phyloP scores from a whole-genome alignment of 257 asterid genomes.

The Solanum sitiens region DNA sequence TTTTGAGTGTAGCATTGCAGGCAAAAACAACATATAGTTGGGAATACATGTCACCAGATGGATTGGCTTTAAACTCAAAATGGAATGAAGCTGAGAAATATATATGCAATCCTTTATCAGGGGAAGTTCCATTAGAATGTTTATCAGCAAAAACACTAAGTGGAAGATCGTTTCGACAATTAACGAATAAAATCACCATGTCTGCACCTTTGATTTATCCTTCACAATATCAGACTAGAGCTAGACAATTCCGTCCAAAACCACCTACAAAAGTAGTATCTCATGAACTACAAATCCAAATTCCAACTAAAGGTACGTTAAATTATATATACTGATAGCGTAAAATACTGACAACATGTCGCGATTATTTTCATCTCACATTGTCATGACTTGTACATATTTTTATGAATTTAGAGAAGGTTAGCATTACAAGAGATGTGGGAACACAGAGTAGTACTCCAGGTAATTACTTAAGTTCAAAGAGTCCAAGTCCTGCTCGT shows the following conservation, averaged over 20 bases:
- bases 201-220: constrained; percentile 79
- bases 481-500: constrained; percentile 34
- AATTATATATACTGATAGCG: background rate
- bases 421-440: constrained; percentile 43
- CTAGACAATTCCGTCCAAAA: constrained; percentile 12
- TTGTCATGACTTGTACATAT: background rate
- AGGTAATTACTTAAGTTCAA: constrained; percentile 19
- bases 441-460: constrained; percentile 65
- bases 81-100: constrained; percentile 95
- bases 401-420: constrained; percentile 22
- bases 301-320: constrained; percentile 1
- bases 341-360: background rate
- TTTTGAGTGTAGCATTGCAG: constrained; percentile 56
- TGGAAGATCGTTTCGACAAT: constrained; percentile 52
- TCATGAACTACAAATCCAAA: constrained; percentile 15
- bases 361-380: background rate
- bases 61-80: constrained; percentile 56
- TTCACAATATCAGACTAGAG: constrained; percentile 11
- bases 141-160: constrained; percentile 63
- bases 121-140: constrained; percentile 86
- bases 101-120: constrained; percentile 80
- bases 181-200: constrained; percentile 54
- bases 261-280: constrained; percentile 8
- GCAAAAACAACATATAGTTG: constrained; percentile 59
- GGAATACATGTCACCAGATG: constrained; percentile 57